These are phyloP conservation scores for Fusarium begoniae DNA, from an alignment of 2,329 filamentous ascomycete species.

Conservation along the genomic window DNA sequence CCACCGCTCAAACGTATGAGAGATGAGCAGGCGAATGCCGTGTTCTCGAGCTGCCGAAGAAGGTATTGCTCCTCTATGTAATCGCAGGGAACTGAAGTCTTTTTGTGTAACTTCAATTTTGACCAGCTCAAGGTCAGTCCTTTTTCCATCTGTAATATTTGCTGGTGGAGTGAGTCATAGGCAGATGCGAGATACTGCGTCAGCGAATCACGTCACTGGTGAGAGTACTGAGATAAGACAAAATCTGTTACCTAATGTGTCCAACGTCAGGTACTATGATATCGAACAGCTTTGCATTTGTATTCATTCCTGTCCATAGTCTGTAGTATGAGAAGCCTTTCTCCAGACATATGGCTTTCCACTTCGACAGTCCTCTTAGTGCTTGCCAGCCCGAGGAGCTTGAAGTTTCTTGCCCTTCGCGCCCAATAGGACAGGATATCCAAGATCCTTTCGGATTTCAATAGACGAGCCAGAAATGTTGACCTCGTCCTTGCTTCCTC, in stretches of 20 bases:
- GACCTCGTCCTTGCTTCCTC: not conserved
- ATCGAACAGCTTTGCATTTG: not conserved
- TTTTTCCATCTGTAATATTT: not conserved
- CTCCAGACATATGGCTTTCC: accelerated
- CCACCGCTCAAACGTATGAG: not conserved
- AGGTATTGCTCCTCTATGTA: not conserved
- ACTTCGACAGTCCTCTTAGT: not conserved
- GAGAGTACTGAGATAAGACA: too few species aligned
- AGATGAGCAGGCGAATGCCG: not conserved
- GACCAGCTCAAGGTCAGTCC: not conserved
- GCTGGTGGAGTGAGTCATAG: not conserved
- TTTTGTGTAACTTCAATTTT: not conserved
- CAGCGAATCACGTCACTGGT: not conserved
- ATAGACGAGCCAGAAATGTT: not conserved
- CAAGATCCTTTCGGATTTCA: not conserved
- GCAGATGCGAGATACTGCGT: not conserved
- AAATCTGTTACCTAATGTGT: not conserved
- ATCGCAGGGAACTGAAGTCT: not conserved
- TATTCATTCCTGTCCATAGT: not conserved
- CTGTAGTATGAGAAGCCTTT: accelerated
- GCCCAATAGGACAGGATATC: not conserved
- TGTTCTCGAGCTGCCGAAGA: not conserved
- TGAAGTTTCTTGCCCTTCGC: not conserved
- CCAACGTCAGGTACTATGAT: too few species aligned
- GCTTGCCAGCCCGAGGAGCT: too few species aligned